Conservation (phyloP, 2,329 filamentous ascomycete genomes). For the Rhinocladiella mackenziei region DNA sequence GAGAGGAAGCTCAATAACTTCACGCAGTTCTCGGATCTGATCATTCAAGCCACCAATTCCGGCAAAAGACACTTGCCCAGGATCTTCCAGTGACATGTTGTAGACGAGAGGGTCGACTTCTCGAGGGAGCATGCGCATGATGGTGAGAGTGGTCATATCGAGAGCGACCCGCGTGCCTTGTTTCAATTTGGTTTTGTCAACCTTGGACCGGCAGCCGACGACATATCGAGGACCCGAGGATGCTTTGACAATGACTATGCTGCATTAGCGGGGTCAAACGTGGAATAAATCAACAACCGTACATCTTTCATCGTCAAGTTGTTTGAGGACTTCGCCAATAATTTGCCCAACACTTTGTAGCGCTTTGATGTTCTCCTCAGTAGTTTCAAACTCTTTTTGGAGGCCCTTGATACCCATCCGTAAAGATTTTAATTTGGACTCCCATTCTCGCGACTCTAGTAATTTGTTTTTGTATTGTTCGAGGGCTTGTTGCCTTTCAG, state of each 20-base stretch:
- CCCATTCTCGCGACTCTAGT: constrained; percentile 96
- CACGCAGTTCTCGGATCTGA: constrained; percentile 92
- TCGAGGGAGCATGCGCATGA: constrained; percentile 98
- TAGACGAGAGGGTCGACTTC: constrained; percentile 98
- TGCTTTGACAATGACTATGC: constrained; percentile 90
- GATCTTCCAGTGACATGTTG: constrained; percentile 99
- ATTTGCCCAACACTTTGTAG: constrained; percentile 98
- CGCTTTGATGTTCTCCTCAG: constrained; percentile 99
- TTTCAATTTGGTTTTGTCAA: constrained; percentile 95
- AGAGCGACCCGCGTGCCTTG: constrained; percentile 96
- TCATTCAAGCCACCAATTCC: constrained; percentile 98
- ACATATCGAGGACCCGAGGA: constrained; percentile 97
- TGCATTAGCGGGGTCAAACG: constrained; percentile 3
- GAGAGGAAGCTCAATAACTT: constrained; percentile 94
- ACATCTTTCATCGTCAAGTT: constrained; percentile 98
- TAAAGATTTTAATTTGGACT: constrained; percentile 91
- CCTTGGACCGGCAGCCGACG: constrained; percentile 95
- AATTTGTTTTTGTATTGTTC: constrained; percentile 75
- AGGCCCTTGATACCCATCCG: constrained; percentile 94
- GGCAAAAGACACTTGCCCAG: constrained; percentile 93
- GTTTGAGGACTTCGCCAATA: constrained; percentile 97
- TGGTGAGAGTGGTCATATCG: constrained; percentile 98
- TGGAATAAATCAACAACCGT: constrained; percentile 39
- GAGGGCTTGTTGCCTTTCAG: constrained; percentile 64
- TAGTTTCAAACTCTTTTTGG: constrained; percentile 91